These are phyloP conservation scores for Sclerotinia subarctica DNA, from an alignment of 2,329 filamentous ascomycete genomes.

Conservation along the genomic window DNA sequence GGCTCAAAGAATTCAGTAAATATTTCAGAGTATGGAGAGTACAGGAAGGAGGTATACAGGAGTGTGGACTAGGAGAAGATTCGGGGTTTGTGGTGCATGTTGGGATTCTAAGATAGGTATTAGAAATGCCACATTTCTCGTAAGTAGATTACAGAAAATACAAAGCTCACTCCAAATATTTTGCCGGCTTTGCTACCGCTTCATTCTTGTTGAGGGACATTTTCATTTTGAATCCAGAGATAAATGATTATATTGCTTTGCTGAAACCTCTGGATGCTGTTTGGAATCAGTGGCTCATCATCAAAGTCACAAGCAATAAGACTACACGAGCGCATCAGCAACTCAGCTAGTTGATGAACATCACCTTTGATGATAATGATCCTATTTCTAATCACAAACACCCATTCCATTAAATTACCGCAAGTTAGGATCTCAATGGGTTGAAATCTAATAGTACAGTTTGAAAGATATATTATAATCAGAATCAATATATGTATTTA, in stretches of 20 bases:
- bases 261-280: not conserved
- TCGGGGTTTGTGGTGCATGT: constrained; percentile 82
- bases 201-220: too few relatives aligned
- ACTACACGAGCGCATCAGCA: not conserved
- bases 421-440: too few relatives aligned
- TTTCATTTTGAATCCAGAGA: not conserved
- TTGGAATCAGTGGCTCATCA: not conserved
- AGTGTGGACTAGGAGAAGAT: constrained; percentile 36
- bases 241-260: not conserved
- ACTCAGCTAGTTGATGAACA: not conserved
- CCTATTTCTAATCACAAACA: too few relatives aligned
- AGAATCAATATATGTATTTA: too few relatives aligned
- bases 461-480: too few relatives aligned
- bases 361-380: too few relatives aligned
- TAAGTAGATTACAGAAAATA: not conserved
- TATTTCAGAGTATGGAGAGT: constrained; percentile 75
- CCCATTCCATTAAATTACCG: too few relatives aligned
- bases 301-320: not conserved
- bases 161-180: too few relatives aligned
- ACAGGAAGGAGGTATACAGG: constrained; percentile 30
- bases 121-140: not conserved
- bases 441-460: too few relatives aligned
- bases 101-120: constrained; percentile 56
- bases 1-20: constrained; percentile 66
- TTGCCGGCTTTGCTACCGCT: not conserved